Evolutionary conservation across 2,329 filamentous ascomycete genomes (phyloP), one percentile per base, ranked within the genome.

Genomic region (Plenodomus lindquistii): DNA sequence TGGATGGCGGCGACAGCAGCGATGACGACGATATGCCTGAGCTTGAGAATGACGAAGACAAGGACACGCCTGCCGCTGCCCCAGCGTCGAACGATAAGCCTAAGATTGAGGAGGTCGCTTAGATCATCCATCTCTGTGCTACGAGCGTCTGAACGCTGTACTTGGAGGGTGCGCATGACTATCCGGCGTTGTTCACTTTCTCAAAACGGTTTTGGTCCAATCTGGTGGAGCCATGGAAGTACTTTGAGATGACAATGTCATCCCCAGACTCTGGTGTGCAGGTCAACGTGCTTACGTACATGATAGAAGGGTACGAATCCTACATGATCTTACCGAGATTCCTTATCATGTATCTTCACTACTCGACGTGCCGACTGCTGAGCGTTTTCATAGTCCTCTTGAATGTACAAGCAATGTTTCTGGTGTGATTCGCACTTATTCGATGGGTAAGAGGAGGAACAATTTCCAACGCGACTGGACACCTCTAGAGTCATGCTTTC

Each of bases 11-110:
- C 11, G 66, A 58, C 40, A 79, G 80, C 18, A 78, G 80, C 2
- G 82, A 81, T 10, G 82, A 82, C 3, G 90, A 78, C 46, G 75
- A 77, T n/a, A 91, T 96, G 85, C 91, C 91, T 48, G 84, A 84
- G 61, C 84, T 95, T 16, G 73, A 74, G 58, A 63, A 67, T 42
- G 67, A 71, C 17, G 65, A 67, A 48, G 56, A 54, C 42, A 59
- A 59, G 53, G 57, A 48, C 39, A 69, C 74, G 18, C 58, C 51
- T 27, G 66, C 46, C 18, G 13, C 35, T 37, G 35, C 35, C 13
- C 35, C 35, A 6, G 35, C 68, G 37, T 52, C 60, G 34, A 51
- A 47, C 54, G 64, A 66, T 54, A 73, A 72, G 57, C 67, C 68
- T 53, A 76, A 78, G 74, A 77, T 79, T 52, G 74, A 79, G 65